Evolutionary conservation across 2,329 filamentous ascomycete genomes (phyloP).

Genomic region (Zasmidium cellare): DNA sequence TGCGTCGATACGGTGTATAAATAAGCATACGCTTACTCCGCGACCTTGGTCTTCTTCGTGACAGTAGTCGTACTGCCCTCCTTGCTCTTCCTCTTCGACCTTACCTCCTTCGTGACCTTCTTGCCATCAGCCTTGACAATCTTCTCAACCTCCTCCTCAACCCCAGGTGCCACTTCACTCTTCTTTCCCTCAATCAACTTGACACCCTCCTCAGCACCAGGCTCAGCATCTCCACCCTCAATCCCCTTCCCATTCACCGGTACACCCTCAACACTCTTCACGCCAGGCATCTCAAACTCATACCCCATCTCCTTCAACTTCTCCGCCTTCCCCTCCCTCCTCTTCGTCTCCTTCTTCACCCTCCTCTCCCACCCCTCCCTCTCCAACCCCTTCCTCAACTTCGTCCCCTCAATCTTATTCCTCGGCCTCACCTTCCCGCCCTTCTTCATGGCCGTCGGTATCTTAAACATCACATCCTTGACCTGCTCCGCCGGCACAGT

Average conservation of each 20-base stretch:
- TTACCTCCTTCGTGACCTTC: constrained; percentile 14
- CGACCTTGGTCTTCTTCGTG: constrained; percentile 22
- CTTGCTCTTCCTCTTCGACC: constrained; percentile 24
- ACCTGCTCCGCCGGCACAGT: constrained; percentile 73
- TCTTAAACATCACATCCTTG: constrained; percentile 82
- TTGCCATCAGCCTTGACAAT: constrained; percentile 14
- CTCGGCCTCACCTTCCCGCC: constrained; percentile 82
- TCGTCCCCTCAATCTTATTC: constrained; percentile 79
- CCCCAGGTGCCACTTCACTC: background rate
- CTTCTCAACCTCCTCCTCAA: constrained; percentile 9
- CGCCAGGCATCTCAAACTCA: constrained; percentile 70
- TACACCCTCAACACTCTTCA: constrained; percentile 65
- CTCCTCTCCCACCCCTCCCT: constrained; percentile 77
- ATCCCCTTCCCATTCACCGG: constrained; percentile 41
- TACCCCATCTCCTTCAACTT: constrained; percentile 82
- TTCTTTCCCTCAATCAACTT: constrained; percentile 14
- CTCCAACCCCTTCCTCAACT: constrained; percentile 70
- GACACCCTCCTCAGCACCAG: constrained; percentile 26
- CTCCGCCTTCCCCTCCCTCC: constrained; percentile 66
- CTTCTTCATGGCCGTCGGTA: constrained; percentile 51
- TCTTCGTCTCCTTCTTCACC: constrained; percentile 70
- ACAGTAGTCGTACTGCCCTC: constrained; percentile 5
- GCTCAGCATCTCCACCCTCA: constrained; percentile 34
- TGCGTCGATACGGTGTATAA: background rate
- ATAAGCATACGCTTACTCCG: background rate